Base-by-base conservation (phyloP, 352 stramenopile genomes). In the Globisporangium solare region DNA sequence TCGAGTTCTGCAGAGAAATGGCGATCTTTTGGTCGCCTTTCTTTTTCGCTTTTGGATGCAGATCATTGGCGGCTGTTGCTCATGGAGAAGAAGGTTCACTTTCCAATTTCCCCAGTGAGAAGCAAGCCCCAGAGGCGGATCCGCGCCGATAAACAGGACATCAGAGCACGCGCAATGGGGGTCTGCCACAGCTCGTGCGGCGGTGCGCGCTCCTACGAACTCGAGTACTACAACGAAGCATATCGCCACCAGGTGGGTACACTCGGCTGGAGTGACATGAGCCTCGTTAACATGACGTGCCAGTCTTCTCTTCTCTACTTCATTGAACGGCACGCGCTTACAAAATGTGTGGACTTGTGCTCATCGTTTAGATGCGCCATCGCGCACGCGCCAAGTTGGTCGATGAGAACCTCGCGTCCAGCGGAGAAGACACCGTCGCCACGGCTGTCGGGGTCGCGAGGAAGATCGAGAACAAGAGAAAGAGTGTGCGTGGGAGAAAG, bases 191-290 rank as follows among this genome's bases (percentile, higher is more conserved):
- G 78, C 35, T 74, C 72, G 14, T 87, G 74, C 43, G 71, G 74
- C 40, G 71, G 67, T 47, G 57, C 74, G 51, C 76, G 73, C 45
- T 50, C 60, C 47, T 67, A 59, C 42, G 71, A 79, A 40, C 64
- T 86, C 27, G 79, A 88, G 66, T 85, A 84, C 66, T 89, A 89
- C 68, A 76, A 86, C 63, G 73, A 63, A 50, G 50, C 61, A 24
- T 85, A 74, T 66, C 59, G 64, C 2, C 71, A 79, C 58, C 61
- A 77, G 60, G 71, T 76, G 15, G 27, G 69, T 61, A 14, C 10
- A 8, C 3, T 41, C 2, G 10, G 10, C 27, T 35, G 27, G 27
- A 35, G 10, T 35, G 27, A 35, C 27, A n/a, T n/a, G 27, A 35
- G 27, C 24, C 24, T 5, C 18, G 21, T n/a, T 31, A 11, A 15